Base-by-base conservation (phyloP, 148 eudicot species). In the Camellia sinensis region DNA sequence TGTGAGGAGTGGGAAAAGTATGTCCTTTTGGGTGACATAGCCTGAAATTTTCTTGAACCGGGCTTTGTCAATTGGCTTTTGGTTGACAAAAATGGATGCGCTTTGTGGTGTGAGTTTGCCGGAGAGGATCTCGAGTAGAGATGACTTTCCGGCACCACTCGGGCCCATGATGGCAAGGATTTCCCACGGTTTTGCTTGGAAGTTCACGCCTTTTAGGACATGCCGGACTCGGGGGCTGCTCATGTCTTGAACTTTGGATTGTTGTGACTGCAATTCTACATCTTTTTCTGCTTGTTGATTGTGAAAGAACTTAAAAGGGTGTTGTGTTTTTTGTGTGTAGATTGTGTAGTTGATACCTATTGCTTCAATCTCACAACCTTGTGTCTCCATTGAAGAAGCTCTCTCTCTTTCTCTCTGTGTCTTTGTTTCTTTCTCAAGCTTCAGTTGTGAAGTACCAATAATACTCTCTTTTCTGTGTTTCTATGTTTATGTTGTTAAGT, bases 61-160 rank as follows among this genome's bases (percentile, higher is more conserved):
- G 44, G 89, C 81, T 59, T 77, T 86, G 52, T 95, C 88, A 0
- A 90, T 43, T 4, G 89, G 89, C 83, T 85, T 90, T 61, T 80
- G 77, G 78, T 97, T 86, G 52, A 97, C 90, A 43, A 84, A 89
- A 17, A 97, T 81, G 46, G 93, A 82, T 15, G 89, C 91, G 57
- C 63, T 63, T 54, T 90, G 89, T 14, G 97, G 95, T 41, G 76
- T 82, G 74, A 97, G 78, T 84, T 86, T 97, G 0, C 98, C 99
- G 73, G 99, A 94, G 5, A 97, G 89, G 80, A 97, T 86, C 80
- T 97, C 98, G 0, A 97, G 94, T 67, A 97, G 82, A 3, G 97
- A 85, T 8, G 99, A 94, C 70, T 97, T 97, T 3, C 99, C 99
- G n/a, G 99, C 98, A 2, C 99, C 99, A 54, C 99, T 97, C 0